These are phyloP conservation scores for Sclerospora graminicola DNA, from an alignment of 352 stramenopile species.

Conservation along the genomic window DNA sequence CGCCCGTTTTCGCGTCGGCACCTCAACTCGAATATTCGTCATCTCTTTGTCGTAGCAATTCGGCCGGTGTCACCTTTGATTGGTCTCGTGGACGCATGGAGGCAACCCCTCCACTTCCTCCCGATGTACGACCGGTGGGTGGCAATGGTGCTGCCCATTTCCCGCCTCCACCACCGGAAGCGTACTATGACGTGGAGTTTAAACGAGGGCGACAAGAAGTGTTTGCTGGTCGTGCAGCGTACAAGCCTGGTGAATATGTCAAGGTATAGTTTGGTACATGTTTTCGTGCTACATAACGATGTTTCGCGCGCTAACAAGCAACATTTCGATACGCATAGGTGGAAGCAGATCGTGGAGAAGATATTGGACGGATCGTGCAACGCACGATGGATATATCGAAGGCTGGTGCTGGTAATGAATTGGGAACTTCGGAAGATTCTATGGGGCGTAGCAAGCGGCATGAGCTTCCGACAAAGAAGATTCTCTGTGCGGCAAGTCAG, in stretches of 20 bases:
- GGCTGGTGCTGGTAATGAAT: constrained; percentile 29
- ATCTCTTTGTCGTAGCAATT: constrained; percentile 44
- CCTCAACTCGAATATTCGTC: constrained; percentile 42
- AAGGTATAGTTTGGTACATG: constrained; percentile 39
- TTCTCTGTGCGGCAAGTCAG: constrained; percentile 88
- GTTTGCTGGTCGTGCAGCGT: constrained; percentile 77
- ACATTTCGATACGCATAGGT: constrained; percentile 57
- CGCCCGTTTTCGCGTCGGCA: constrained; percentile 41
- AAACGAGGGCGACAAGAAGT: constrained; percentile 89
- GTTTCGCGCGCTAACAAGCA: neutral
- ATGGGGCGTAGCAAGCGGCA: constrained; percentile 50
- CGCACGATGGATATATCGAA: constrained; percentile 80
- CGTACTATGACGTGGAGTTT: constrained; percentile 93
- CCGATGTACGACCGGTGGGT: constrained; percentile 27
- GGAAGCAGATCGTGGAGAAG: constrained; percentile 94
- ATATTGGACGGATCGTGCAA: constrained; percentile 92
- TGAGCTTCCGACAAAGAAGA: constrained; percentile 80
- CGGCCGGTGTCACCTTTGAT: constrained; percentile 50
- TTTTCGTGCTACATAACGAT: neutral
- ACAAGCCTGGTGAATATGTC: constrained; percentile 91
- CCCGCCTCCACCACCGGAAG: constrained; percentile 52
- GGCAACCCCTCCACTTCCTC: constrained; percentile 47
- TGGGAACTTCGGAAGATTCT: constrained; percentile 16
- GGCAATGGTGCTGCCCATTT: constrained; percentile 26
- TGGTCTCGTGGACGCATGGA: constrained; percentile 38